These are phyloP conservation scores for Limnanthes douglasii DNA, from an alignment of 345 rosid genomes.

Conservation along the genomic window DNA sequence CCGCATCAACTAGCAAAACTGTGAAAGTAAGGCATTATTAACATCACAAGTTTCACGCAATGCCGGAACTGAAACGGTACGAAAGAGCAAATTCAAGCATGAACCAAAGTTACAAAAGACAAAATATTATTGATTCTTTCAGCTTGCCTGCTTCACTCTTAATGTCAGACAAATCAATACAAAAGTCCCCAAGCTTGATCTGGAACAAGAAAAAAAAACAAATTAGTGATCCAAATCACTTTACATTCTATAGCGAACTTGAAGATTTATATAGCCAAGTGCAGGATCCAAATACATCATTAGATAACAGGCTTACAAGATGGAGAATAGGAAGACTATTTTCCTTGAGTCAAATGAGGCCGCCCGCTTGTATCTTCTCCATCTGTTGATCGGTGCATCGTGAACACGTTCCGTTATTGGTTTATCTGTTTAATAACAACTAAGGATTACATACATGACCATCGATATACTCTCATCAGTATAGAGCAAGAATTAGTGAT, in stretches of 20 bases:
- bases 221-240: neutral
- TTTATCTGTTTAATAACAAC: conserved; percentile 32
- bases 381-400: conserved; percentile 56
- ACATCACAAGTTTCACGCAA: too few species aligned
- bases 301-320: conserved; percentile 78
- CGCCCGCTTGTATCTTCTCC: conserved; percentile 81
- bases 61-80: too few species aligned
- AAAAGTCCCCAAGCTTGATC: conserved; percentile 87
- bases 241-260: neutral
- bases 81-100: conserved; percentile 2
- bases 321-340: conserved; percentile 68
- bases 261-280: neutral
- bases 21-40: too few species aligned
- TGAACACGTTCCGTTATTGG: conserved; percentile 37
- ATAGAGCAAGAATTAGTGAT: neutral
- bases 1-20: too few species aligned
- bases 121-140: conserved; percentile 21
- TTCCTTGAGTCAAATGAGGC: conserved; percentile 82
- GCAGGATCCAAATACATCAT: neutral
- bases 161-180: conserved; percentile 74
- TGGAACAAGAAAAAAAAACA: conserved; percentile 14
- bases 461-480: neutral
- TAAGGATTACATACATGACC: conserved; percentile 1
- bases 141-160: conserved; percentile 47
- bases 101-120: neutral